Evolutionary conservation across 2,329 filamentous ascomycete species (phyloP).

Genomic region (Pseudonectria buxi): DNA sequence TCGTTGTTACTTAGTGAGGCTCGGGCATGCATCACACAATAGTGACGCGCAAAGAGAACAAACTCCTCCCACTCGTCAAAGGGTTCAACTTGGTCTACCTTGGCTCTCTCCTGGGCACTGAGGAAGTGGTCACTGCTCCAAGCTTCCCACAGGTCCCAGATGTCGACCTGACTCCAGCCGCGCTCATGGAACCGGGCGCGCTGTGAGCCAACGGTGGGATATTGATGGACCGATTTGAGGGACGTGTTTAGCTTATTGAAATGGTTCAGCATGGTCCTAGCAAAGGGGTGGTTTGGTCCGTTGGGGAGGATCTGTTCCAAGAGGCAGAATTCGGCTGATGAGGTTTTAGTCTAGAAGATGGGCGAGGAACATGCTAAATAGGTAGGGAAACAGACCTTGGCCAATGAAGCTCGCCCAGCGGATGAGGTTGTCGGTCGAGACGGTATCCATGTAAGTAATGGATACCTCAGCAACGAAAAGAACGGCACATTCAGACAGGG

Average conservation of each 20-base stretch:
- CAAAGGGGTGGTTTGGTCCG: slow-evolving; percentile 73
- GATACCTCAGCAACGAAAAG: slow-evolving; percentile 87
- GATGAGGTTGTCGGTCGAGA: slow-evolving; percentile 67
- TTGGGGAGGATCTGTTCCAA: slow-evolving; percentile 82
- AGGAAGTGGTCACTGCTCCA: slow-evolving; percentile 70
- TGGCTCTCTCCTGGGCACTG: slow-evolving; percentile 47
- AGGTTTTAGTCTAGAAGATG: background rate
- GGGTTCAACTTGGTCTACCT: slow-evolving; percentile 65
- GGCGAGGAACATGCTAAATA: background rate
- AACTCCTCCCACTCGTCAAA: slow-evolving; percentile 99
- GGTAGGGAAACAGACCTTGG: slow-evolving; percentile 44
- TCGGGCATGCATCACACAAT: slow-evolving; percentile 65
- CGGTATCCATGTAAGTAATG: slow-evolving; percentile 78
- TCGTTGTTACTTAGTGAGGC: slow-evolving; percentile 6
- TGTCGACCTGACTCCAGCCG: slow-evolving; percentile 60
- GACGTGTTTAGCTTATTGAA: slow-evolving; percentile 76
- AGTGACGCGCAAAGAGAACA: slow-evolving; percentile 75
- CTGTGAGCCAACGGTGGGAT: slow-evolving; percentile 62
- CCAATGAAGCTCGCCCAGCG: slow-evolving; percentile 68
- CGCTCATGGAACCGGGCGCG: slow-evolving; percentile 56
- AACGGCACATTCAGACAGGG: slow-evolving; percentile 53
- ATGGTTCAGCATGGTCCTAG: slow-evolving; percentile 75
- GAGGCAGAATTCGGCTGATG: slow-evolving; percentile 67
- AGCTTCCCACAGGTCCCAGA: slow-evolving; percentile 71
- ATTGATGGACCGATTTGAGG: slow-evolving; percentile 65